Percentiles rank a stretch among this genome's conserved stretches.
Evolutionary conservation across 495 filamentous ascomycete genomes (phyloP).

Genomic region (Podospora pseudopauciseta): DNA sequence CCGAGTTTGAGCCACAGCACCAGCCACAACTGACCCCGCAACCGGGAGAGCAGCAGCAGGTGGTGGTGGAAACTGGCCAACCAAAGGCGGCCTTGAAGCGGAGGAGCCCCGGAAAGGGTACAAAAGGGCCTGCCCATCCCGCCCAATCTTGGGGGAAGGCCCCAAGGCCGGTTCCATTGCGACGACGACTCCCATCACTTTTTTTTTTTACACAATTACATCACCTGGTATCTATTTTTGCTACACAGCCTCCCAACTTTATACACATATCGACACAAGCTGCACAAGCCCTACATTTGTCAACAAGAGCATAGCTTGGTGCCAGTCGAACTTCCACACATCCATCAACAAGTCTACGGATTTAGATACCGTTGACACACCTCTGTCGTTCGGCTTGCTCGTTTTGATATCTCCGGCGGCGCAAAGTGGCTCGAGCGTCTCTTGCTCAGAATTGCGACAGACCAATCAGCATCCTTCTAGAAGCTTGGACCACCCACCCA

Average conservation of each 20-base stretch:
- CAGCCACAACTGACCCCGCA: slow-evolving; percentile 34
- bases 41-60: slow-evolving; percentile 13
- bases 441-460: neutral
- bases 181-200: neutral
- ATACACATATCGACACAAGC: neutral
- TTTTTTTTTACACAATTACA: neutral
- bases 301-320: neutral
- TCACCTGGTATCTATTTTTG: neutral
- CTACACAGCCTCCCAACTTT: neutral
- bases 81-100: slow-evolving; percentile 4
- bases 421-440: neutral
- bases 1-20: slow-evolving; percentile 14
- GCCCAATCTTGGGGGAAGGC: slow-evolving; percentile 20
- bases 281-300: neutral
- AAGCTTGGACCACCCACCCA: neutral
- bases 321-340: neutral
- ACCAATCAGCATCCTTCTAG: neutral
- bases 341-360: neutral
- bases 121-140: slow-evolving; percentile 32
- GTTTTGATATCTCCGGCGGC: neutral
- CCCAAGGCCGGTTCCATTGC: slow-evolving; percentile 9
- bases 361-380: neutral
- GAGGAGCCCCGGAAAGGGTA: slow-evolving; percentile 19
- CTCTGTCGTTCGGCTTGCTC: neutral
- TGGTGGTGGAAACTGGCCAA: slow-evolving; percentile 8